These are phyloP conservation scores for Lentinula detonsa DNA, from an alignment of 768 basidiomycete species.

Conservation along the genomic window DNA sequence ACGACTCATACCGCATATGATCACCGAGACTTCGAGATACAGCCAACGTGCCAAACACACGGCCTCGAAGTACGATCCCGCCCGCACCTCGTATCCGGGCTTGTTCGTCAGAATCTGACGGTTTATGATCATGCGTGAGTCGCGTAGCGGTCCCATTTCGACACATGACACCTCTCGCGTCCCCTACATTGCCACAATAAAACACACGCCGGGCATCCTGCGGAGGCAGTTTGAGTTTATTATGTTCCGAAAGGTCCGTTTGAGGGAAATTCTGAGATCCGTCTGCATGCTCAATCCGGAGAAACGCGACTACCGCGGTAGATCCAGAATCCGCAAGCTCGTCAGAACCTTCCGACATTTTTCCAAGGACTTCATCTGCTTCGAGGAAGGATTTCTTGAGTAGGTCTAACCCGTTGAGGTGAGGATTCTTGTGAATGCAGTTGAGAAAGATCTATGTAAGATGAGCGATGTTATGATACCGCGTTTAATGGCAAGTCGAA, in stretches of 20 bases:
- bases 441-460: slow-evolving; percentile 1
- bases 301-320: slow-evolving; percentile 93
- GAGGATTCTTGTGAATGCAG: slow-evolving; percentile 52
- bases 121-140: slow-evolving; percentile 80
- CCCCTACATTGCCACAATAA: slow-evolving; percentile 76
- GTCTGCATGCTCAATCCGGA: slow-evolving; percentile 81
- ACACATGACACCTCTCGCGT: slow-evolving; percentile 70
- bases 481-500: slow-evolving; percentile 3
- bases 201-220: slow-evolving; percentile 47
- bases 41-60: slow-evolving; percentile 74
- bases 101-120: slow-evolving; percentile 69
- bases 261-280: slow-evolving; percentile 61
- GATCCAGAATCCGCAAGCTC: slow-evolving; percentile 96
- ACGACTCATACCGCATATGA: slow-evolving; percentile 17
- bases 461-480: neutral
- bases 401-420: slow-evolving; percentile 70
- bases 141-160: slow-evolving; percentile 64
- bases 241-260: slow-evolving; percentile 28
- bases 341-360: slow-evolving; percentile 77
- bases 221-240: slow-evolving; percentile 27
- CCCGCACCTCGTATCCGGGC: slow-evolving; percentile 77
- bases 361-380: slow-evolving; percentile 80
- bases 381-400: slow-evolving; percentile 93
- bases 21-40: slow-evolving; percentile 78
- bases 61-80: slow-evolving; percentile 78